These are phyloP conservation scores for Dactylellina haptotyla DNA, from an alignment of 2,329 filamentous ascomycete genomes.

Conservation along the genomic window DNA sequence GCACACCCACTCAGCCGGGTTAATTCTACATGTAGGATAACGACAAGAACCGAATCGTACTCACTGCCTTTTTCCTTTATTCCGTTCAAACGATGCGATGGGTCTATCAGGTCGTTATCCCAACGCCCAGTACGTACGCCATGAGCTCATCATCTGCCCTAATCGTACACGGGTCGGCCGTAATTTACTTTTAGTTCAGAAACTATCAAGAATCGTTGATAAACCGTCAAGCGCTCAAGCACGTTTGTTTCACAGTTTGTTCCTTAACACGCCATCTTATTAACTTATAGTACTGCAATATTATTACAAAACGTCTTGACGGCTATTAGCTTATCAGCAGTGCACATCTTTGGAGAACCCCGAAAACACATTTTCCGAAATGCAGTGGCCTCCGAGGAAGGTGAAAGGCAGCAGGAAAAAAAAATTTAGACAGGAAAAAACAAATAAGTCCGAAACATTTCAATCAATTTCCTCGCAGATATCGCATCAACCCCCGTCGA, in stretches of 20 bases:
- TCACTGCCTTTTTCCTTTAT: slow-evolving; percentile 18
- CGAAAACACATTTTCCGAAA: background rate
- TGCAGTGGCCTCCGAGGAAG: slow-evolving; percentile 25
- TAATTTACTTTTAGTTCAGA: slow-evolving; percentile 43
- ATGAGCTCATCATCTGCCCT: slow-evolving; percentile 40
- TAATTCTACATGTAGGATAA: slow-evolving; percentile 36
- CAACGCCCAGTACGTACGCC: background rate
- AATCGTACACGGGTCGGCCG: slow-evolving; percentile 20
- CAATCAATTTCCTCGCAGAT: slow-evolving; percentile 31
- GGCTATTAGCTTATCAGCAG: slow-evolving; percentile 50
- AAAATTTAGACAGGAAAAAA: background rate
- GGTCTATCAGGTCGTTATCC: background rate
- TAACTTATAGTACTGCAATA: slow-evolving; percentile 24
- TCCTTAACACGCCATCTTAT: slow-evolving; percentile 50
- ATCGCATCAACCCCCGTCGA: slow-evolving; percentile 25
- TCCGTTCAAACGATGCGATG: background rate
- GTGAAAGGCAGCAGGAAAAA: slow-evolving; percentile 5
- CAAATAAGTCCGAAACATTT: slow-evolving; percentile 17
- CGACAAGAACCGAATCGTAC: slow-evolving; percentile 16
- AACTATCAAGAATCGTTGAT: slow-evolving; percentile 12
- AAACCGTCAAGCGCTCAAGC: slow-evolving; percentile 32
- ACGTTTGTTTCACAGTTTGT: slow-evolving; percentile 40
- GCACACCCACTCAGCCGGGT: slow-evolving; percentile 47
- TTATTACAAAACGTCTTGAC: slow-evolving; percentile 39
- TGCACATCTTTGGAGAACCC: slow-evolving; percentile 4